Percentiles rank a stretch among this genome's conserved stretches.
These are phyloP conservation scores for Filobasidium floriforme DNA, from an alignment of 768 basidiomycete species.

Conservation along the genomic window DNA sequence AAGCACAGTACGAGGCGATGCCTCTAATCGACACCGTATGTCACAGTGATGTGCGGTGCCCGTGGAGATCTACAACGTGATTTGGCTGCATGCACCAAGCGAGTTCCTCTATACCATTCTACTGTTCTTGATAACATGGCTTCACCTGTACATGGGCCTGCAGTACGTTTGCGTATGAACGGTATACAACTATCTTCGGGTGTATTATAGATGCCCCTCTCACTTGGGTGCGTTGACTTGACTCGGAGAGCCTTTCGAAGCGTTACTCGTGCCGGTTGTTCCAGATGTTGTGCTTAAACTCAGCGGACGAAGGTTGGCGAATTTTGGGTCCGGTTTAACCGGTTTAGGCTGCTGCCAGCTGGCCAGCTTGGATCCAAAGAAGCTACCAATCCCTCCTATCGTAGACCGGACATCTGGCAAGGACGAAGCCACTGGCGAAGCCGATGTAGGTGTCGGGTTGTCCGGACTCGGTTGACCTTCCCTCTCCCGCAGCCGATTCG, in stretches of 20 bases:
- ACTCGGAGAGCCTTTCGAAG: too few species aligned
- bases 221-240: too few species aligned
- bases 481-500: slow-evolving; percentile 32
- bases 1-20: too few species aligned
- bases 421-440: slow-evolving; percentile 22
- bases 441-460: neutral
- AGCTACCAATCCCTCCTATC: slow-evolving; percentile 41
- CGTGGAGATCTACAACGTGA: too few species aligned
- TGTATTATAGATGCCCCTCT: too few species aligned
- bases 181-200: neutral
- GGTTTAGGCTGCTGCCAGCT: slow-evolving; percentile 2
- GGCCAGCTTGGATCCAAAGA: slow-evolving; percentile 36
- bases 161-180: neutral
- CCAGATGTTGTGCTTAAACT: neutral
- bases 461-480: slow-evolving; percentile 23
- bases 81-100: too few species aligned
- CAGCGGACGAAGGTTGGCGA: neutral
- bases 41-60: too few species aligned
- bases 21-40: too few species aligned
- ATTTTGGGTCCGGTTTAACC: neutral
- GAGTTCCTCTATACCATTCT: too few species aligned
- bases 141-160: neutral
- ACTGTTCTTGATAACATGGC: too few species aligned
- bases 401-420: slow-evolving; percentile 36
- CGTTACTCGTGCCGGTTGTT: neutral